Percentiles rank a stretch among this genome's conserved stretches.
Evolutionary conservation across 805 yeast species (phyloP).

Genomic region (Barnettozyma wickerhamii): DNA sequence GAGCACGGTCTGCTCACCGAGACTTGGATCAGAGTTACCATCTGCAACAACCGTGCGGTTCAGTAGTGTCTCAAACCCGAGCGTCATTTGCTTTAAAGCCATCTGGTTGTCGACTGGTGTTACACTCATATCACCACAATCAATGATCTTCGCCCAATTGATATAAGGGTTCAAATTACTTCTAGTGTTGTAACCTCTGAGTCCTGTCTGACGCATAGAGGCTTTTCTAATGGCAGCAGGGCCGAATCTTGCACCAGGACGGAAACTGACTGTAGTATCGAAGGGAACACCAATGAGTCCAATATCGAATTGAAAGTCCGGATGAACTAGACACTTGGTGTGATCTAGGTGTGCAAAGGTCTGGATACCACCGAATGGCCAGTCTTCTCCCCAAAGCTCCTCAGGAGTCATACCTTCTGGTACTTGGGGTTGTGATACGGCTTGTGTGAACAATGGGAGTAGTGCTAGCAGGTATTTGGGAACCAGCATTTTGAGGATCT

Average conservation of each 20-base stretch:
- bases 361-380: constrained; percentile 67
- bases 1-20: constrained; percentile 19
- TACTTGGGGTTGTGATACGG: constrained; percentile 12
- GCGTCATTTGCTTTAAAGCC: constrained; percentile 59
- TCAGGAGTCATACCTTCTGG: constrained; percentile 38
- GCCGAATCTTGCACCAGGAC: constrained; percentile 84
- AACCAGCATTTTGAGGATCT: background rate
- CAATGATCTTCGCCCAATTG: constrained; percentile 48
- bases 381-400: constrained; percentile 66
- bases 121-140: constrained; percentile 67
- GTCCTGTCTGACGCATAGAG: constrained; percentile 63
- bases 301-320: constrained; percentile 52
- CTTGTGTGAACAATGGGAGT: constrained; percentile 1
- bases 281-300: constrained; percentile 79
- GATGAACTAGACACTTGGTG: constrained; percentile 50
- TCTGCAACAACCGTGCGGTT: background rate
- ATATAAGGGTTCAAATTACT: constrained; percentile 60
- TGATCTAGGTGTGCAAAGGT: constrained; percentile 73
- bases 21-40: background rate
- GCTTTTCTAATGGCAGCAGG: constrained; percentile 68
- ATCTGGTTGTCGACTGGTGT: constrained; percentile 64
- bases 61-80: constrained; percentile 50
- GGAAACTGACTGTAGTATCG: constrained; percentile 74
- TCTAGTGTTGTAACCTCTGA: constrained; percentile 67
- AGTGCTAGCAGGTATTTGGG: constrained; percentile 4